phyloP scores from a whole-genome alignment of 495 filamentous ascomycete species.

The Terfezia claveryi region DNA sequence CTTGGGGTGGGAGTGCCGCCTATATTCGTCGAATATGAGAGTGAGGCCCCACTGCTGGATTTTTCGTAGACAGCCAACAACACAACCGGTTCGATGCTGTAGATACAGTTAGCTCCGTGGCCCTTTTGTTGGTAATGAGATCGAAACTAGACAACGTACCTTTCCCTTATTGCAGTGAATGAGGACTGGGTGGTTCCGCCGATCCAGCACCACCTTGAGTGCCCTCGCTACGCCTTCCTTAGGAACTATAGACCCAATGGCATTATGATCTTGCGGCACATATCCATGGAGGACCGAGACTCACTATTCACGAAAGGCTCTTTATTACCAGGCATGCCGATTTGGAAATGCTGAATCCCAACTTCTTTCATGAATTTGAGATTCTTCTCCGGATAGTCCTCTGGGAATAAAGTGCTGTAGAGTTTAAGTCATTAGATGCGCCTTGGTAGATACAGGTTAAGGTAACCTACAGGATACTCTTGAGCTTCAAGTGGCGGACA shows the following conservation, averaged over 20 bases:
- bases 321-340: slow-evolving; percentile 60
- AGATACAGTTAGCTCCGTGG: neutral
- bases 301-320: slow-evolving; percentile 24
- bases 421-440: neutral
- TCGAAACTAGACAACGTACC: slow-evolving; percentile 24
- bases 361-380: slow-evolving; percentile 35
- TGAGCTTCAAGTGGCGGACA: slow-evolving; percentile 39
- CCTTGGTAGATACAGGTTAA: neutral
- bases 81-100: slow-evolving; percentile 66
- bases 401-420: slow-evolving; percentile 49
- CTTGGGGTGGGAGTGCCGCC: slow-evolving; percentile 42
- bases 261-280: slow-evolving; percentile 1
- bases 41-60: slow-evolving; percentile 34
- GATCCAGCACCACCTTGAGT: slow-evolving; percentile 40
- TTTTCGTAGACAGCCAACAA: slow-evolving; percentile 49
- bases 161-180: slow-evolving; percentile 83
- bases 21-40: slow-evolving; percentile 43
- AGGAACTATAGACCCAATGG: slow-evolving; percentile 22
- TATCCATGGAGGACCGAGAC: neutral
- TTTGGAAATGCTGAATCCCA: slow-evolving; percentile 42
- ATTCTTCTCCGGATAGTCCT: slow-evolving; percentile 36
- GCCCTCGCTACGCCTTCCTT: slow-evolving; percentile 39
- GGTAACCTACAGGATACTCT: slow-evolving; percentile 48
- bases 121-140: neutral
- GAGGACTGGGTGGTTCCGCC: slow-evolving; percentile 47